Base-by-base conservation (phyloP, 805 yeast genomes). In the Jamesozyma lodderae region DNA sequence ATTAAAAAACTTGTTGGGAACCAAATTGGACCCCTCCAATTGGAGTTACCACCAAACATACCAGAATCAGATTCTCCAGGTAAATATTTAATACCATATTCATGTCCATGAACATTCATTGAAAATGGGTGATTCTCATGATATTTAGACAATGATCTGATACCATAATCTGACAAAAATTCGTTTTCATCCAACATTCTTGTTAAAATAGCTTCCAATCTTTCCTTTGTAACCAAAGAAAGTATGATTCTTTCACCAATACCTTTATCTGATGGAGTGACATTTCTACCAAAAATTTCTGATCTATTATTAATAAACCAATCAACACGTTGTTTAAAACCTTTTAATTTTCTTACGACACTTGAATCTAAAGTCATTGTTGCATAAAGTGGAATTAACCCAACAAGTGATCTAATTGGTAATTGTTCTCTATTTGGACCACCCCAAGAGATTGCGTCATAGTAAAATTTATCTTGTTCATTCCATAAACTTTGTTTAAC, bases 11-110 rank as follows among this genome's bases (percentile, higher is more conserved):
- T 87, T 10, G 84, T 84, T 16, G 96, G 95, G 69, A 87, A 86
- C 96, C 96, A 87, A 49, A 87, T 86, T 13, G 96, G 96, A 2
- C 96, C 96, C 60, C 96, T 73, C 96, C 96, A 87, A 62, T 87
- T 87, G 17, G 95, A 86, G 59, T 87, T 87, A 42, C 96, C 96
- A 36, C 96, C 96, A 70, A 87, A 87, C 75, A 88, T 74, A 4
- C 95, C 95, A 5, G 94, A 80, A 55, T 85, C 90, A 21, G 94
- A 81, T 55, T 85, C 95, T 22, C 94, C 95, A 4, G 94, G 81
- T 38, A 85, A 71, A 60, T 86, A 85, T 42, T 73, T 72, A 23
- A 85, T 88, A 32, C 68, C 65, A 60, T 79, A 87, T 28, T 70
- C 66, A 47, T 75, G 70, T 14, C 94, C 94, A 57, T 83, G 70